These are phyloP conservation scores for Sclerotiophoma versabilis DNA, from an alignment of 2,329 filamentous ascomycete genomes.

Conservation along the genomic window DNA sequence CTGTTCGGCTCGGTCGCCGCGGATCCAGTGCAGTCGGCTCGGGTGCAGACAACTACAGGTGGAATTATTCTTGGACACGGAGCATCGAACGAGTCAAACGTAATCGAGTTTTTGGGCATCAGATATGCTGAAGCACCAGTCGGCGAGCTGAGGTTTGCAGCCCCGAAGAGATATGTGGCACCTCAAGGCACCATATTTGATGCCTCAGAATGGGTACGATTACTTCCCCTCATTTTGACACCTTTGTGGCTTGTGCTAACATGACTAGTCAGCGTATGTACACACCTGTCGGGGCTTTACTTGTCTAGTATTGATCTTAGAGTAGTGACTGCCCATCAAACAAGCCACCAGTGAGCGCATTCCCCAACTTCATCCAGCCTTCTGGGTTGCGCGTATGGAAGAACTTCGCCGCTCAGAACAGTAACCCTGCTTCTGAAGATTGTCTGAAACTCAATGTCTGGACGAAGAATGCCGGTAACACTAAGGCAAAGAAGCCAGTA, in stretches of 20 bases:
- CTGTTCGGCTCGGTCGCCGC: conserved; percentile 19
- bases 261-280: conserved; percentile 32
- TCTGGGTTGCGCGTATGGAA: conserved; percentile 36
- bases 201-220: conserved; percentile 33
- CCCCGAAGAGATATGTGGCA: conserved; percentile 36
- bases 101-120: conserved; percentile 47
- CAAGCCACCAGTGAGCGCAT: conserved; percentile 31
- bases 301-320: conserved; percentile 1
- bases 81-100: conserved; percentile 30
- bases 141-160: conserved; percentile 43
- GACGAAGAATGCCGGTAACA: conserved; percentile 27
- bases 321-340: conserved; percentile 34
- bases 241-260: conserved; percentile 13
- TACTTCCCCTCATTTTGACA: background rate
- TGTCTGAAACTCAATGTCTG: conserved; percentile 42
- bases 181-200: conserved; percentile 29
- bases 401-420: conserved; percentile 36
- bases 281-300: background rate
- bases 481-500: conserved; percentile 34
- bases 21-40: background rate
- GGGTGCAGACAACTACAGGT: conserved; percentile 36
- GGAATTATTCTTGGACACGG: conserved; percentile 43
- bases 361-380: conserved; percentile 37
- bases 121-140: conserved; percentile 46
- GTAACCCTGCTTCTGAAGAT: conserved; percentile 35